Percentiles rank a stretch among this genome's conserved stretches.
Conservation (phyloP, 176 grass and related monocot species). For the Hordeum vulgare region DNA sequence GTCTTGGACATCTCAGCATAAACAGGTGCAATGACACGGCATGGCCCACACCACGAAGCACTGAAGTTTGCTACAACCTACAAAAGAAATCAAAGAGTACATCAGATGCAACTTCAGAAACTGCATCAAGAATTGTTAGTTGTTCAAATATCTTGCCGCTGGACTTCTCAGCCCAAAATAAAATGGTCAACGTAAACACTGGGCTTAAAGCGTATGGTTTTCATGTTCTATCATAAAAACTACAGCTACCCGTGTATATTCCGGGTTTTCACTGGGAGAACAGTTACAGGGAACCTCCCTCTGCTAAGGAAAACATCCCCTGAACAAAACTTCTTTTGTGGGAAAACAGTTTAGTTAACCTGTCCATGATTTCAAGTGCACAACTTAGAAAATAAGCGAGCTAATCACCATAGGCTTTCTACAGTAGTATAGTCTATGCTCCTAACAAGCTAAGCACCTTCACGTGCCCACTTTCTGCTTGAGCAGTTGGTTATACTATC, state of each 20-base stretch:
- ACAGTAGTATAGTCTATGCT: neutral
- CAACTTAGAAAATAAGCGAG: neutral
- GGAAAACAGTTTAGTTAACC: neutral
- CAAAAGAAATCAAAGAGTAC: neutral
- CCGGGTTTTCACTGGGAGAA: neutral
- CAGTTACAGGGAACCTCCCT: neutral
- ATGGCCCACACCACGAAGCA: conserved; percentile 79
- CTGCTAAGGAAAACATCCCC: neutral
- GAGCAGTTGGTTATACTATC: neutral
- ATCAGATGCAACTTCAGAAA: neutral
- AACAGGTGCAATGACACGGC: conserved; percentile 58
- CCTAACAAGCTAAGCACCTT: neutral
- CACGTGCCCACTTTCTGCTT: neutral
- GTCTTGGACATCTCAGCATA: conserved; percentile 77
- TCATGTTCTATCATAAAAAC: neutral
- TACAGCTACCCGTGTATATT: neutral
- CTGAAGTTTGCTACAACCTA: conserved; percentile 86
- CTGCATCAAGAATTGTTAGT: neutral
- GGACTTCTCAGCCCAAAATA: neutral
- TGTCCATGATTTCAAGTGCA: neutral
- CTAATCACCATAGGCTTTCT: neutral
- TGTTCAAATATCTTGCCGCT: neutral
- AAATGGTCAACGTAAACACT: neutral
- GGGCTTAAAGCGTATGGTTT: neutral
- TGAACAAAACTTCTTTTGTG: neutral